Evolutionary conservation across 2,329 filamentous ascomycete species (phyloP).

Genomic region (Saccharata proteae): DNA sequence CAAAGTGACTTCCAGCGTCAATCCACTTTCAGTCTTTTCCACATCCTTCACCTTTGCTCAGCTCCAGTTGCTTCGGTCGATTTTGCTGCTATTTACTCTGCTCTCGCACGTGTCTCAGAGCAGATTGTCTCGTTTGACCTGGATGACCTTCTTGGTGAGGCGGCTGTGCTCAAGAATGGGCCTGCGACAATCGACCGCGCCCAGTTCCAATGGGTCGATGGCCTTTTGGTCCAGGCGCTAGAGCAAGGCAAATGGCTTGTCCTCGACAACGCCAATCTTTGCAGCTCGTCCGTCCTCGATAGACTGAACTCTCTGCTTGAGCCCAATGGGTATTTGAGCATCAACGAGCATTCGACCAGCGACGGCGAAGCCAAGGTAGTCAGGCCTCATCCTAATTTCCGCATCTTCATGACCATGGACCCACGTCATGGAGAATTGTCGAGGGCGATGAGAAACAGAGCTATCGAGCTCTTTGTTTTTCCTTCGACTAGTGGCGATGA

Average conservation of each 20-base stretch:
- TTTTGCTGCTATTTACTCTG: constrained; percentile 1
- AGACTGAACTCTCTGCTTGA: constrained; percentile 89
- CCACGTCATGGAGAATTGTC: constrained; percentile 86
- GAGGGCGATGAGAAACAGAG: constrained; percentile 90
- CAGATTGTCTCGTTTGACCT: neutral
- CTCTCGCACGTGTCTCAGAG: no score
- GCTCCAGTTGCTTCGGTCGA: neutral
- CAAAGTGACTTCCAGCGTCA: neutral
- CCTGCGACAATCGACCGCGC: constrained; percentile 55
- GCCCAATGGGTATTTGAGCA: constrained; percentile 72
- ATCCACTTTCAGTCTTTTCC: neutral
- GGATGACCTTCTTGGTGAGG: constrained; percentile 32
- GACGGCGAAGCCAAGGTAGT: constrained; percentile 73
- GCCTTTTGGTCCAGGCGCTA: constrained; percentile 77
- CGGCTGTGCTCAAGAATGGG: constrained; percentile 38
- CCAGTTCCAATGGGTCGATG: constrained; percentile 92
- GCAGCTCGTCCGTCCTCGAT: constrained; percentile 88
- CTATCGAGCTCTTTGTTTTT: constrained; percentile 71
- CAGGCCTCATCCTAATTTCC: constrained; percentile 71
- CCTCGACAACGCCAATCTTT: constrained; percentile 93
- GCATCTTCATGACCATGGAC: constrained; percentile 89
- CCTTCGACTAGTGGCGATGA: constrained; percentile 10
- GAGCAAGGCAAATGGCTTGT: constrained; percentile 84
- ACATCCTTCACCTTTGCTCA: constrained; percentile 1
- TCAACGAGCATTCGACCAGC: constrained; percentile 83